Base-by-base conservation (phyloP, 805 yeast species). In the Lachancea kluyveri region DNA sequence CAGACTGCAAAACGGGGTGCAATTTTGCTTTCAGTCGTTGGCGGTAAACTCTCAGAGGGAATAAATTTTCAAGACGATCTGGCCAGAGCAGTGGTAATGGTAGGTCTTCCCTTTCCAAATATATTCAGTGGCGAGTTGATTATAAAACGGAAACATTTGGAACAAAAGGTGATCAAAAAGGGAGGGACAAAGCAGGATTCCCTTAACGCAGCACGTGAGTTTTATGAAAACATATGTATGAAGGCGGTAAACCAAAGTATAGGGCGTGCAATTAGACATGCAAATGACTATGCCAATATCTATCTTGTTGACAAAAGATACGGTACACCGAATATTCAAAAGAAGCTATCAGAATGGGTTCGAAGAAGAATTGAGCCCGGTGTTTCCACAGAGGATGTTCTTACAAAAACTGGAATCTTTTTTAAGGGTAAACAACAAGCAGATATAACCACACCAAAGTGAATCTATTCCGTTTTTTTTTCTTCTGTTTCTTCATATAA, bases 31-130 rank as follows among this genome's bases (percentile, higher is more conserved):
- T 77, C 95, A 0, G 95, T 90, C 1, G 94, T 90, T 10, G 96
- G 96, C 2, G 97, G 96, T 0, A 80, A 80, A 48, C 66, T 88
- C 60, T 84, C 95, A 0, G 97, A 88, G 55, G 97, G 97, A 4
- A 90, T 88, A 25, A 88, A 88, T 51, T 88, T 90, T 53, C 73
- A 88, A 8, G 90, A 87, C 48, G 76, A 79, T 23, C 59, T 90
- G n/a, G 95, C 95, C 1, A 65, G 96, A 36, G 87, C 84, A 0
- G 88, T 90, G 0, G 62, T 84, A 2, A 79, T 90, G 81, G 65
- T 85, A 8, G 97, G 96, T 0, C 54, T 90, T 23, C 96, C 97
- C 2, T 90, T 71, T 46, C 96, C 97, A 0, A 90, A 87, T 54
- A 70, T 80, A 0, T 72, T 70, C 46, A 78, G 92, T 17, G 94